phyloP scores from a whole-genome alignment of 345 rosid species.

The Dipteronia dyeriana region DNA sequence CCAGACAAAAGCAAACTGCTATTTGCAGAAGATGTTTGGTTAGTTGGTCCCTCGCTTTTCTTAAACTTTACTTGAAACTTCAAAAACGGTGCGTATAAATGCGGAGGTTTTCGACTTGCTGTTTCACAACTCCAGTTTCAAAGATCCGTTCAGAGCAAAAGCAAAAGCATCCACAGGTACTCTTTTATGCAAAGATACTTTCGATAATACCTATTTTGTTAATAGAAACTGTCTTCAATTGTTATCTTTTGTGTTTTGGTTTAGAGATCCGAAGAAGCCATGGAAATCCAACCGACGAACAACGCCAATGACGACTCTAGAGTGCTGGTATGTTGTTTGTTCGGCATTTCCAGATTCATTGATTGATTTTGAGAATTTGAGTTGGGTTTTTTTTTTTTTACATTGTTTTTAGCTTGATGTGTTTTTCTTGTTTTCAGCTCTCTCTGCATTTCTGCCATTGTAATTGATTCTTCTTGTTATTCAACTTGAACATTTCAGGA shows the following conservation, averaged over 20 bases:
- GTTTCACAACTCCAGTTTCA: conserved; percentile 32
- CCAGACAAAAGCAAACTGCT: conserved; percentile 25
- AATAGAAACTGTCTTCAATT: neutral
- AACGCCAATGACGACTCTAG: conserved; percentile 29
- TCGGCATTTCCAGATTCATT: neutral
- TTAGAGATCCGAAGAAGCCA: conserved; percentile 35
- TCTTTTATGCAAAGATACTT: neutral
- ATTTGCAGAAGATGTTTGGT: conserved; percentile 28
- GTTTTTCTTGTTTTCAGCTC: neutral
- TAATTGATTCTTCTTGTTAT: neutral
- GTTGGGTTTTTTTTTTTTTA: neutral
- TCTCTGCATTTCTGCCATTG: neutral
- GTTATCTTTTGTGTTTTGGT: conserved; percentile 3
- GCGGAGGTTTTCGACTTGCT: conserved; percentile 41
- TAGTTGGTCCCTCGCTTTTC: conserved; percentile 45
- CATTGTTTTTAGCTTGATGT: conserved; percentile 5
- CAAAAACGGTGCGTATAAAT: conserved; percentile 38
- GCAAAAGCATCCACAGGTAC: conserved; percentile 36
- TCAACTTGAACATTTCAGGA: neutral
- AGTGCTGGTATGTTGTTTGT: conserved; percentile 16
- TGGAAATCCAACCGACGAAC: conserved; percentile 32
- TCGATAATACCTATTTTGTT: conserved; percentile 9
- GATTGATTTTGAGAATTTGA: neutral
- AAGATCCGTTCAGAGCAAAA: conserved; percentile 27
- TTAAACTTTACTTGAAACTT: conserved; percentile 42